Conservation (phyloP, 306 rosid species). For the Castanea mollissima region DNA sequence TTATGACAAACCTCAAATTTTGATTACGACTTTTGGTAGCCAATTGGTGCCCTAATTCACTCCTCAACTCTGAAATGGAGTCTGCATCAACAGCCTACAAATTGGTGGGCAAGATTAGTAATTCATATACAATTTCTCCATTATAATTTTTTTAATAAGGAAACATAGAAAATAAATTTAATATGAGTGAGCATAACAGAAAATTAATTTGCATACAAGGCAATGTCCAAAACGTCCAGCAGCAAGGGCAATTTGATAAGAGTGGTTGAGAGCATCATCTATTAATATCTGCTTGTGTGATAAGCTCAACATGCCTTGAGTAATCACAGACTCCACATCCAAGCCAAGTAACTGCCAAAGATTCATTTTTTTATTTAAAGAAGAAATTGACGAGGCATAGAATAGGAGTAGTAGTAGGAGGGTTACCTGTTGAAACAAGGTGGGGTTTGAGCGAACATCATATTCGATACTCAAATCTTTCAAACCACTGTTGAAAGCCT, state of each 20-base stretch:
- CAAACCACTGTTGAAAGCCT: conserved; percentile 77
- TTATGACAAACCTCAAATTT: conserved; percentile 56
- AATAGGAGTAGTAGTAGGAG: too few species aligned
- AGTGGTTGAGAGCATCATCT: conserved; percentile 50
- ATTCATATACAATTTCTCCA: neutral
- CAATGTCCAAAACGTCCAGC: conserved; percentile 70
- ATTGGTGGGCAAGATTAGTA: conserved; percentile 8
- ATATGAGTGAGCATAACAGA: neutral
- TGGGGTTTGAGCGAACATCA: conserved; percentile 51
- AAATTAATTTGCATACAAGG: conserved; percentile 45
- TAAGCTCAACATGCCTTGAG: conserved; percentile 59
- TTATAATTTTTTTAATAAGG: too few species aligned
- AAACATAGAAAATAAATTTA: neutral
- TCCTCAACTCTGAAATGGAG: conserved; percentile 61
- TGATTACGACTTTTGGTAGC: conserved; percentile 67
- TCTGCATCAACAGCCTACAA: conserved; percentile 79
- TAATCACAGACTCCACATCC: conserved; percentile 57
- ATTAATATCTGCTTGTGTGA: conserved; percentile 64
- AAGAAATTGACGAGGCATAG: neutral
- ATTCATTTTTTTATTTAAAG: conserved; percentile 4
- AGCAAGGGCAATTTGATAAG: conserved; percentile 63
- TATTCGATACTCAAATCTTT: conserved; percentile 65
- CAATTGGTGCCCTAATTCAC: conserved; percentile 83
- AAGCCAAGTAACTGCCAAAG: conserved; percentile 62
- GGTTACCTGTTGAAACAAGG: conserved; percentile 63